phyloP scores from a whole-genome alignment of 129 eudicot genomes.

The Ambrosia trifida region DNA sequence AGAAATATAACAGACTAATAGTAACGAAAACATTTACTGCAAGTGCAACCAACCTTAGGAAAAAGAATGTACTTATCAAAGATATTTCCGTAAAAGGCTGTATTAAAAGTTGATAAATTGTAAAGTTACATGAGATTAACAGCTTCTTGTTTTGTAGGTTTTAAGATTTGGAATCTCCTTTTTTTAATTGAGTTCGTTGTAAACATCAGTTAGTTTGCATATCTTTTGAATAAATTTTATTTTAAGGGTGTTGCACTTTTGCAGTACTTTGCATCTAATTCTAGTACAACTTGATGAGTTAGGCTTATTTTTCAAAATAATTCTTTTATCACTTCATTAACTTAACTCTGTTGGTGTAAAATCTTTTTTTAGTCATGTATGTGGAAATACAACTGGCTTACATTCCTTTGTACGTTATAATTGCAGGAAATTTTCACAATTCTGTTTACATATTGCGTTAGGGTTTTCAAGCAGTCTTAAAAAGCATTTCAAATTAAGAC shows the following conservation, averaged over 20 bases:
- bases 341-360: not conserved
- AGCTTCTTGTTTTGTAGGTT: not conserved
- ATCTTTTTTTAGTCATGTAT: not conserved
- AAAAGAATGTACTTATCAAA: not conserved
- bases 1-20: not conserved
- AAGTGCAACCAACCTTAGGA: not conserved
- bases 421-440: constrained; percentile 14
- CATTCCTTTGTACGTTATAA: not conserved
- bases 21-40: not conserved
- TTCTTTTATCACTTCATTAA: not conserved
- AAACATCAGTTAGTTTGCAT: constrained; percentile 1
- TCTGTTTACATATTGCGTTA: not conserved
- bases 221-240: not conserved
- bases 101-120: not conserved
- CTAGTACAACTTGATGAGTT: not conserved
- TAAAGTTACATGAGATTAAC: not conserved
- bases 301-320: not conserved
- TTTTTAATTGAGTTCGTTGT: not conserved
- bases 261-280: not conserved
- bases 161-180: not conserved
- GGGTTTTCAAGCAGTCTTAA: constrained; percentile 20
- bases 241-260: not conserved
- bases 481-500: not conserved
- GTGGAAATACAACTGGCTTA: not conserved
- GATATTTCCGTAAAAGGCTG: not conserved